Evolutionary conservation across 2,329 filamentous ascomycete species (phyloP).

Genomic region (Ophiocordyceps camponoti-rufipedis): DNA sequence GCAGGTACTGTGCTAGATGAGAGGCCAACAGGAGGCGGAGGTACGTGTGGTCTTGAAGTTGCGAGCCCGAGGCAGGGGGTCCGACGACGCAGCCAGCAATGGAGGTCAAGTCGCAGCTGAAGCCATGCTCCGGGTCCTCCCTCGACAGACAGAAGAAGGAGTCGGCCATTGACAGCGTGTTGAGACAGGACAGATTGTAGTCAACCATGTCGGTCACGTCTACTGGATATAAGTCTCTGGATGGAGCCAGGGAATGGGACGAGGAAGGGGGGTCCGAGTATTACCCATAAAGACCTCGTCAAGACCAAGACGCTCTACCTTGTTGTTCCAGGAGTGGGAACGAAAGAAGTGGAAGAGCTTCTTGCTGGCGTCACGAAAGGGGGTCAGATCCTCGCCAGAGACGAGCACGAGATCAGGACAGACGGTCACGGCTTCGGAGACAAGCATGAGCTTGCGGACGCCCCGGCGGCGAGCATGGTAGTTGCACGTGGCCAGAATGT

Average conservation of each 20-base stretch:
- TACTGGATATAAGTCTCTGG: constrained; percentile 13
- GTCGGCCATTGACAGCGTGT: constrained; percentile 38
- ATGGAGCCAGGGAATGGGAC: not conserved
- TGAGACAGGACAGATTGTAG: constrained; percentile 61
- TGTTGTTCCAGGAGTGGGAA: constrained; percentile 57
- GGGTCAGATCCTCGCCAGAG: constrained; percentile 69
- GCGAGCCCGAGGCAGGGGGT: constrained; percentile 4
- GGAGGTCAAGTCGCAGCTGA: constrained; percentile 53
- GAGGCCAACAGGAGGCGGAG: constrained; percentile 58
- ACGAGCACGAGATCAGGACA: constrained; percentile 77
- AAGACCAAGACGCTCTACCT: constrained; percentile 68
- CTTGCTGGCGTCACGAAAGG: constrained; percentile 78
- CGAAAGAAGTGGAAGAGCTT: constrained; percentile 55
- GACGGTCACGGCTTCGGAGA: constrained; percentile 59
- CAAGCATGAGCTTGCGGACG: constrained; percentile 67
- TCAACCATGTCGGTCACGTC: constrained; percentile 76
- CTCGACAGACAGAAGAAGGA: constrained; percentile 69
- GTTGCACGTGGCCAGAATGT: constrained; percentile 85
- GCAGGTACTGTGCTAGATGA: constrained; percentile 60
- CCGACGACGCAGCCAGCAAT: constrained; percentile 43
- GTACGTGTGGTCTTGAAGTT: constrained; percentile 20
- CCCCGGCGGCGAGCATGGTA: constrained; percentile 67
- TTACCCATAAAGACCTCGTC: constrained; percentile 55
- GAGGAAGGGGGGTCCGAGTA: not conserved
- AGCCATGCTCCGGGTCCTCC: constrained; percentile 61